Percentiles rank a stretch among this genome's conserved stretches.
Evolutionary conservation across 371 early-diverging fungal species (phyloP).

Genomic region (Lichtheimia ornata): DNA sequence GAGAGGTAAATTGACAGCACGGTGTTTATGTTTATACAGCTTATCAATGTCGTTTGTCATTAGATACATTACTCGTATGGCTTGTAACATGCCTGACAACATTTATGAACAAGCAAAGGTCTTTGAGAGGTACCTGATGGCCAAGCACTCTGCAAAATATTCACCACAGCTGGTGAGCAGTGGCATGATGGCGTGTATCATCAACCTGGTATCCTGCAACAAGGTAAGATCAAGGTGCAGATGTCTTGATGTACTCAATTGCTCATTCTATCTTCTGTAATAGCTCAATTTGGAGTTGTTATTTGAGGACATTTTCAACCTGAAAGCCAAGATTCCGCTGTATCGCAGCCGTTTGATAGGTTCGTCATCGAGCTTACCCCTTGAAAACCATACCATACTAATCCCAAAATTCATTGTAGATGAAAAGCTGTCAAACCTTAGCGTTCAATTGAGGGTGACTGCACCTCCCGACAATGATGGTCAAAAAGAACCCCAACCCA

Average conservation of each 20-base stretch:
- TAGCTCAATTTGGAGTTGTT: background rate
- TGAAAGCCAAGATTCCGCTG: background rate
- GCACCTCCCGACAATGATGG: too few species aligned
- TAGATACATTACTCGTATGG: constrained; percentile 22
- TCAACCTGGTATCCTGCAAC: constrained; percentile 21
- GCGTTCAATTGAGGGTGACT: too few species aligned
- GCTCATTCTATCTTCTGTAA: too few species aligned
- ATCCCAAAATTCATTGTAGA: too few species aligned
- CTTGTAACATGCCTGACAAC: constrained; percentile 16
- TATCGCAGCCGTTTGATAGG: background rate
- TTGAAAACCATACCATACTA: too few species aligned
- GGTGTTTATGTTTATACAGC: too few species aligned
- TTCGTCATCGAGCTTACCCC: too few species aligned
- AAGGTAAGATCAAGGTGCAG: constrained; percentile 21
- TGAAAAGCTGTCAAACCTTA: too few species aligned
- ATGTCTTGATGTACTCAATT: background rate
- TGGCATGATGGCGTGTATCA: constrained; percentile 40
- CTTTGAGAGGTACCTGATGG: constrained; percentile 22
- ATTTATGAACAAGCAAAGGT: constrained; percentile 30
- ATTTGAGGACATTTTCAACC: background rate
- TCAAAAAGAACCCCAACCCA: too few species aligned
- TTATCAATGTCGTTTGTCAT: too few species aligned
- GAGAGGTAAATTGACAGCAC: constrained; percentile 23
- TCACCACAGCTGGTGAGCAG: constrained; percentile 18
- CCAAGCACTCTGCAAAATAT: background rate